Percentiles rank a stretch among this genome's conserved stretches.
phyloP scores from a whole-genome alignment of 768 basidiomycete species.

The Leccinum pellstonianum region DNA sequence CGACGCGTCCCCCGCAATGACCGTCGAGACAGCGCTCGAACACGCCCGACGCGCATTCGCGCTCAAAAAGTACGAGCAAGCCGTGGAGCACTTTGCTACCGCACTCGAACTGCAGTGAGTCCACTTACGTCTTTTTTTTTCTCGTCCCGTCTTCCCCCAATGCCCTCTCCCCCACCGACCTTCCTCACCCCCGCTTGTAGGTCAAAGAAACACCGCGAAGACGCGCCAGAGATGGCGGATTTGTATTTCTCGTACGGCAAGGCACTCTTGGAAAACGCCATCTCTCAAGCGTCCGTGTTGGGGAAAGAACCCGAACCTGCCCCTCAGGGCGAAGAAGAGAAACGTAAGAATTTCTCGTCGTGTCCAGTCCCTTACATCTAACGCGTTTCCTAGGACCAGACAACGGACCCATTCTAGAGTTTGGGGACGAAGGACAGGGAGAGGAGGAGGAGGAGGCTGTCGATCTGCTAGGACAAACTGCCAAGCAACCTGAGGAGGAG shows the following conservation, averaged over 20 bases:
- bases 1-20: constrained; percentile 31
- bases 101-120: constrained; percentile 84
- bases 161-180: background rate
- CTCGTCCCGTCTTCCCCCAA: too few relatives aligned
- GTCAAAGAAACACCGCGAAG: constrained; percentile 71
- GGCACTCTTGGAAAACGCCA: constrained; percentile 90
- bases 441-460: constrained; percentile 56
- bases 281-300: constrained; percentile 80
- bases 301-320: constrained; percentile 74
- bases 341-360: constrained; percentile 25
- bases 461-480: constrained; percentile 62
- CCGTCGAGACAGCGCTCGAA: constrained; percentile 62
- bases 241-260: constrained; percentile 90
- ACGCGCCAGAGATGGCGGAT: constrained; percentile 82
- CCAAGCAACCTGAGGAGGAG: constrained; percentile 50
- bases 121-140: constrained; percentile 8
- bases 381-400: constrained; percentile 31
- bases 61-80: constrained; percentile 80
- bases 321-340: constrained; percentile 40
- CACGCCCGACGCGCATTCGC: constrained; percentile 88
- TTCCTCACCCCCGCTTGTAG: constrained; percentile 38
- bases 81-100: constrained; percentile 79
- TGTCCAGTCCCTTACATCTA: too few relatives aligned
- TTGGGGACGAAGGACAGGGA: constrained; percentile 76
- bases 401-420: constrained; percentile 67